Base-by-base conservation (phyloP, 345 rosid species). In the Alliaria petiolata region DNA sequence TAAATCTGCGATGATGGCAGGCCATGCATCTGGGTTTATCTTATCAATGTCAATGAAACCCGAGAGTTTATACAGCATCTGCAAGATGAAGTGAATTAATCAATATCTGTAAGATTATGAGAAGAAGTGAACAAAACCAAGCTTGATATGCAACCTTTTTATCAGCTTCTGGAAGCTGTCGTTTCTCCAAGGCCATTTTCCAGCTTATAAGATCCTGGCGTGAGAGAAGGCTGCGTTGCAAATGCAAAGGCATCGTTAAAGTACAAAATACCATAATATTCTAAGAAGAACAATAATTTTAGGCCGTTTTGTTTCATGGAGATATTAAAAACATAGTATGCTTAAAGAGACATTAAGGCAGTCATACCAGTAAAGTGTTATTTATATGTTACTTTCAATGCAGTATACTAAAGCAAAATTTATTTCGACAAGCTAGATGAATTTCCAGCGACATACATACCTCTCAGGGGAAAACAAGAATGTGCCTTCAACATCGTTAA, bases 131-230 rank as follows among this genome's bases (percentile, higher is more conserved):
- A 39, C 52, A 62, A 45, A 44, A 38, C 28, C 55, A 49, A 64
- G 42, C 22, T 70, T 25, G 54, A 63, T 69, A 62, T 70, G 56
- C 47, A 39, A 95, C 99, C 93, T 89, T 83, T 87, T 65, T 78
- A 70, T 95, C 83, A 71, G 96, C 96, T 84, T 86, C 91, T 64
- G 96, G 97, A 54, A 95, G 96, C 66, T 87, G 91, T 60, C 81
- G 81, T 71, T 82, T 89, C 84, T 95, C 99, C 25, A 95, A 78
- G 63, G 92, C 93, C 98, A 91, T 91, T 85, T 91, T 95, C 99
- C 99, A 95, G 78, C 90, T 89, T 14, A 95, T 87, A 71, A 95
- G 96, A 78, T 91, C 96, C 82, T 95, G 99, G 35, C 98, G 95
- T 17, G 99, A 89, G 60, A 91, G 81, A 79, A 97, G 92, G 66